These are phyloP conservation scores for Trametes punicea DNA, from an alignment of 768 basidiomycete genomes.

Conservation along the genomic window DNA sequence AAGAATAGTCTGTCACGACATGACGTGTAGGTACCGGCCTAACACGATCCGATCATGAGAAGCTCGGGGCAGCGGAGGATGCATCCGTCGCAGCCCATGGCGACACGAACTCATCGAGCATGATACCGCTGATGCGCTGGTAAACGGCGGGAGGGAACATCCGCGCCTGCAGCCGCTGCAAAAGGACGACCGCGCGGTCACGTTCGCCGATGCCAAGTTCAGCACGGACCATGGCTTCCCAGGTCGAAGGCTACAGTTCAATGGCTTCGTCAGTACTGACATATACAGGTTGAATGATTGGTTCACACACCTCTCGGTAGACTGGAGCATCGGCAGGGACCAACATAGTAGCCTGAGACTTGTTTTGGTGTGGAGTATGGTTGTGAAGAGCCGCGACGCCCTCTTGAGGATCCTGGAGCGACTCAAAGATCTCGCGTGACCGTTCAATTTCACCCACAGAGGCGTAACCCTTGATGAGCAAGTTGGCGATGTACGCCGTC, in stretches of 20 bases:
- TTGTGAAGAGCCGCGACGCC: slow-evolving; percentile 90
- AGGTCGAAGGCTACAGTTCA: slow-evolving; percentile 76
- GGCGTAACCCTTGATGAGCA: slow-evolving; percentile 71
- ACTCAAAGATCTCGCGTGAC: slow-evolving; percentile 77
- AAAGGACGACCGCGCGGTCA: slow-evolving; percentile 61
- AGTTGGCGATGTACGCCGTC: slow-evolving; percentile 95
- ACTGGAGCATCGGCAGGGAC: slow-evolving; percentile 55
- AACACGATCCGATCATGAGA: neutral
- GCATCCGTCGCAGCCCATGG: slow-evolving; percentile 32
- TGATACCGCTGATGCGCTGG: slow-evolving; percentile 75
- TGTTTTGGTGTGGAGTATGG: slow-evolving; percentile 67
- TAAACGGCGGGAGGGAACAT: slow-evolving; percentile 77
- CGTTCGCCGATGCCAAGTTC: slow-evolving; percentile 80
- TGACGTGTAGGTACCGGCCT: slow-evolving; percentile 2
- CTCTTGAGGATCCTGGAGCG: slow-evolving; percentile 71
- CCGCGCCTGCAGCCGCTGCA: slow-evolving; percentile 73
- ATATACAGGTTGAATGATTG: neutral
- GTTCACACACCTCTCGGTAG: slow-evolving; percentile 73
- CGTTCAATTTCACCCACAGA: slow-evolving; percentile 64
- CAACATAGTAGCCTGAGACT: slow-evolving; percentile 29
- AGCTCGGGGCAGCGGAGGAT: neutral
- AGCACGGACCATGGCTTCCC: slow-evolving; percentile 93
- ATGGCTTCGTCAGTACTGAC: neutral
- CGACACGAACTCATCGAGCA: slow-evolving; percentile 63
- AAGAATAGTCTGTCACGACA: slow-evolving; percentile 10